Evolutionary conservation across 345 rosid species (phyloP).

Genomic region (Melaleuca quinquenervia): DNA sequence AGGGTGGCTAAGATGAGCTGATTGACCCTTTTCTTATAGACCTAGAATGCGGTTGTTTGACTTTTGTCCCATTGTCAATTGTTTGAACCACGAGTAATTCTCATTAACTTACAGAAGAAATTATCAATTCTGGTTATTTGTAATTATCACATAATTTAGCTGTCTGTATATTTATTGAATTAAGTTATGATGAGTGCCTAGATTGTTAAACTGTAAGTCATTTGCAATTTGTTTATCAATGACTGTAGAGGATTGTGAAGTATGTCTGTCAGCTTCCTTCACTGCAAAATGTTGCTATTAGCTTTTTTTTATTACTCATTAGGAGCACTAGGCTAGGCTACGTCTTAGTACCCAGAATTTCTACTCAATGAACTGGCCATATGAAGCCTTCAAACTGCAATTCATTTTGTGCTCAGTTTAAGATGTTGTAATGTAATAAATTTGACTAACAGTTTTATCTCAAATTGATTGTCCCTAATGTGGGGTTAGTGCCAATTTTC

Average conservation of each 20-base stretch:
- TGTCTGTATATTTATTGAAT: neutral
- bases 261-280: neutral
- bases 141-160: neutral
- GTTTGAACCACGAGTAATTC: neutral
- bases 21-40: neutral
- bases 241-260: neutral
- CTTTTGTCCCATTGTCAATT: neutral
- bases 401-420: neutral
- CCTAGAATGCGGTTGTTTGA: neutral
- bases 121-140: neutral
- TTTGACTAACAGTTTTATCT: neutral
- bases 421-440: neutral
- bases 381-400: neutral
- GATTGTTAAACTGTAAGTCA: neutral
- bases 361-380: neutral
- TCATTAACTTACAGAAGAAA: neutral
- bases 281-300: neutral
- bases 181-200: neutral
- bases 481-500: neutral
- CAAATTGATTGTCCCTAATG: neutral
- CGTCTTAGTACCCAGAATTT: neutral
- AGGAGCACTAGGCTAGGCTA: neutral
- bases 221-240: neutral
- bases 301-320: neutral
- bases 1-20: conserved; percentile 91